Evolutionary conservation across 139 green algal species (phyloP), one percentile per base, ranked within the genome.

Genomic region (Yamagishiella unicocca): DNA sequence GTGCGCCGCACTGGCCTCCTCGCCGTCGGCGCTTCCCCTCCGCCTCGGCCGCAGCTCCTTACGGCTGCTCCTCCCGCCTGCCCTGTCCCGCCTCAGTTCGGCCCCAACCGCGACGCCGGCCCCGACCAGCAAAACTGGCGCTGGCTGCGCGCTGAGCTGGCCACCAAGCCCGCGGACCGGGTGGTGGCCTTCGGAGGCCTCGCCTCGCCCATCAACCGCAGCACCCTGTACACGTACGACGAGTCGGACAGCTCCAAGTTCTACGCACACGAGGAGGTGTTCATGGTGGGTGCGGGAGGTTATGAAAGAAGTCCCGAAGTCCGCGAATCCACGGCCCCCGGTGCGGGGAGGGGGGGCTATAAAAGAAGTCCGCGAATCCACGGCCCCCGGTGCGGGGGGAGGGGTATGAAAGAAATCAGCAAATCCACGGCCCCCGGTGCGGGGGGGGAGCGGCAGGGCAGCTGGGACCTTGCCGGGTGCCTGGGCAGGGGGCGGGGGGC

Each of bases 81-180:
- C 54, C 58, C 27, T 25, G 9, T 21, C 27, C 55, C n/a, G n/a
- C 77, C 1, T 7, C 80, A 86, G 80, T 86, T 66, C 66, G 62
- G 64, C 43, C 31, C 43, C 64, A 86, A 86, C 61, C 31, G 64
- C 14, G n/a, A 67, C 45, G 62, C 80, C 27, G 80, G 80, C 2
- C 45, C 80, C 31, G 42, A 77, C 80, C 43, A 17, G 4, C 19
- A 21, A 8, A 38, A 66, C 64, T 77, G 62, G 80, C 45, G 45
- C 33, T 86, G 79, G 79, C 62, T 85, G 61, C 79, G 79, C 1
- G 79, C 61, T 42, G 79, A 85, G 58, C 79, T 85, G 58, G 79
- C 79, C 54, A 72, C 35, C 38, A 53, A 55, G 24, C 54, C 54
- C 9, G 40, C 58, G 25, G 78, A 74, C 40, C 58, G 58, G 8